These are phyloP conservation scores for Solanum chiquidenum DNA, from an alignment of 257 asterid genomes.

Conservation along the genomic window DNA sequence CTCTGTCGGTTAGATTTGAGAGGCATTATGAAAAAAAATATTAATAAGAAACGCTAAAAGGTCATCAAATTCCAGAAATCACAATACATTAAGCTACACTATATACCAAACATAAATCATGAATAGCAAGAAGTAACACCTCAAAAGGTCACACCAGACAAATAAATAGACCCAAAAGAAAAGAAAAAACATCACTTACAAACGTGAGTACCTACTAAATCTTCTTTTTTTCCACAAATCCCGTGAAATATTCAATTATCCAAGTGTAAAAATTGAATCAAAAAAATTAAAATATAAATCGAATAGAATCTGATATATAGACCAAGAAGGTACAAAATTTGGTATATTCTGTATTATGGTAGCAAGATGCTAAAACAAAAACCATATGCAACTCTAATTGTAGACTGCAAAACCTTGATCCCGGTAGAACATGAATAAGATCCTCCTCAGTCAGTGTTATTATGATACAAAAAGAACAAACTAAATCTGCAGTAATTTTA, in stretches of 20 bases:
- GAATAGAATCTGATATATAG: neutral
- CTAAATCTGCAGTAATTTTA: neutral
- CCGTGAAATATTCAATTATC: neutral
- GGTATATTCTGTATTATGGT: neutral
- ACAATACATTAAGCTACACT: neutral
- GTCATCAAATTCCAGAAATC: neutral
- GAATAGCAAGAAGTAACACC: neutral
- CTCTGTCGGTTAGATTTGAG: neutral
- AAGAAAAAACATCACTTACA: neutral
- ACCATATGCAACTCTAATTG: neutral
- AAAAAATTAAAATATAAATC: neutral
- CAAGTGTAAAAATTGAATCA: neutral
- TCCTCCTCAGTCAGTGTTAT: neutral
- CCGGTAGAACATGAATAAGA: neutral
- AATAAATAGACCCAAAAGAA: neutral
- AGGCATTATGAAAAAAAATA: neutral
- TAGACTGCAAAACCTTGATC: neutral
- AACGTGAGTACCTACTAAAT: neutral
- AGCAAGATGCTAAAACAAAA: neutral
- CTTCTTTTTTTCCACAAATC: neutral
- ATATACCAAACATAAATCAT: neutral
- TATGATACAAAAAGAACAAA: neutral
- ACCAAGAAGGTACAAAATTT: neutral
- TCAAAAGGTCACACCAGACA: neutral
- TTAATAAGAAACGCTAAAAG: neutral